A percentile compares a stretch with the other conserved stretches of the same genome.
Evolutionary conservation across 2,329 filamentous ascomycete species (phyloP).

Genomic region (Botrytis byssoidea): DNA sequence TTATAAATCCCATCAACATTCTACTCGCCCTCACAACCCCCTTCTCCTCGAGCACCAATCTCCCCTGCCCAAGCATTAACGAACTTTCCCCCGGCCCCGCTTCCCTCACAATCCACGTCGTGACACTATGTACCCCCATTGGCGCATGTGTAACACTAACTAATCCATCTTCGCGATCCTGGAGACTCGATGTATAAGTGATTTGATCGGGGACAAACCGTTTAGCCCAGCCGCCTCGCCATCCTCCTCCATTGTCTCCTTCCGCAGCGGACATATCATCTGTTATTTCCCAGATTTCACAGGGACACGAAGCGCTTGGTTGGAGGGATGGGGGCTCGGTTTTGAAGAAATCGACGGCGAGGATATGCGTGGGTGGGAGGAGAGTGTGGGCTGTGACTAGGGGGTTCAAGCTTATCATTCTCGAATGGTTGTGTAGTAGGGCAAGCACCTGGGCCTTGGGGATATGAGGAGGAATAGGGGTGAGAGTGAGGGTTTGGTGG

Average conservation of each 20-base stretch:
- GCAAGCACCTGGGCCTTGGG: conserved; percentile 65
- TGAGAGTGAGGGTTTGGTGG: conserved; percentile 50
- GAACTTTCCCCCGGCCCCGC: conserved; percentile 45
- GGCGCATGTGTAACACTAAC: conserved; percentile 37
- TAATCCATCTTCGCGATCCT: conserved; percentile 29
- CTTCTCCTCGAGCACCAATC: conserved; percentile 77
- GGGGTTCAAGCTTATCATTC: conserved; percentile 85
- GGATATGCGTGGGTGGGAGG: conserved; percentile 51
- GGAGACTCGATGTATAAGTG: conserved; percentile 30
- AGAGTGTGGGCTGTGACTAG: conserved; percentile 68
- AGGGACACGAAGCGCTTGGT: conserved; percentile 45
- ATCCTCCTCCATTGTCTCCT: conserved; percentile 69
- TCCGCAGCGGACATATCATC: conserved; percentile 40
- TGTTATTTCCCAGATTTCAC: conserved; percentile 32
- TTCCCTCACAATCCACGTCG: conserved; percentile 69
- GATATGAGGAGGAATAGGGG: conserved; percentile 68
- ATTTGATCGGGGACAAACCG: conserved; percentile 33
- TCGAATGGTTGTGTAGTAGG: conserved; percentile 72
- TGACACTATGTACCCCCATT: conserved; percentile 50
- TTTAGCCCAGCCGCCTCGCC: conserved; percentile 66
- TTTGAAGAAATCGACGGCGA: conserved; percentile 29
- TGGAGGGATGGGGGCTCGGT: conserved; percentile 58
- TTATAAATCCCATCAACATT: conserved; percentile 72
- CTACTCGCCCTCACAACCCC: conserved; percentile 77
- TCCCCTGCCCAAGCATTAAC: conserved; percentile 55